These are phyloP conservation scores for Metschnikowia arizonensis DNA, from an alignment of 805 yeast species.

Conservation along the genomic window DNA sequence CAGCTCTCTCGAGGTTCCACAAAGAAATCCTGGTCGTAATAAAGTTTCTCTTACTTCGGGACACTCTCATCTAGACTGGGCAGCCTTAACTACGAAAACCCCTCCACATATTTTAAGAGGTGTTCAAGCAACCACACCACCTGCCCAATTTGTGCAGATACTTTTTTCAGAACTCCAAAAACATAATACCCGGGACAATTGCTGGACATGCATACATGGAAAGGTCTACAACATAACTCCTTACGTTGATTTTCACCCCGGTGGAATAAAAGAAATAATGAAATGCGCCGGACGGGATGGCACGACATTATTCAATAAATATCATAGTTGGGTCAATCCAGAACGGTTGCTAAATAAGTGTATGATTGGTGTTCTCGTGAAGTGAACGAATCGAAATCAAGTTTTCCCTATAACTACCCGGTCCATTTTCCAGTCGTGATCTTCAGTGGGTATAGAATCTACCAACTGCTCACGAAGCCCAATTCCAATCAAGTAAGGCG, in stretches of 20 bases:
- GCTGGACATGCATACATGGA: constrained; percentile 80
- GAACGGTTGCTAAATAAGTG: constrained; percentile 80
- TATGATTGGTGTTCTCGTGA: constrained; percentile 53
- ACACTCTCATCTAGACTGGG: constrained; percentile 88
- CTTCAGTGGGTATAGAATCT: constrained; percentile 49
- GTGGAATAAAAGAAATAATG: constrained; percentile 77
- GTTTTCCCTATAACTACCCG: constrained; percentile 41
- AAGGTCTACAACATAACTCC: constrained; percentile 85
- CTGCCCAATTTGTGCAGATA: constrained; percentile 46
- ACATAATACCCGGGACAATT: constrained; percentile 63
- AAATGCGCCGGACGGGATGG: constrained; percentile 83
- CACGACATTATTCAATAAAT: constrained; percentile 67
- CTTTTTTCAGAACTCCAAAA: constrained; percentile 52
- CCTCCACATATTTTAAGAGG: constrained; percentile 52
- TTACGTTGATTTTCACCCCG: constrained; percentile 86
- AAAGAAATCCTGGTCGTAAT: constrained; percentile 17
- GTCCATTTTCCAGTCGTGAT: constrained; percentile 62
- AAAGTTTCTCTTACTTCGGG: constrained; percentile 73
- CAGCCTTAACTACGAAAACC: constrained; percentile 44
- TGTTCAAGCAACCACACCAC: constrained; percentile 49
- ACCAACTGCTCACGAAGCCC: constrained; percentile 65
- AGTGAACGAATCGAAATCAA: not conserved
- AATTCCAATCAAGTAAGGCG: constrained; percentile 54
- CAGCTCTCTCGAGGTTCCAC: constrained; percentile 14
- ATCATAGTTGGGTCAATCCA: constrained; percentile 71